phyloP scores from a whole-genome alignment of 2,329 filamentous ascomycete species.

The Paecilomyces sp. region DNA sequence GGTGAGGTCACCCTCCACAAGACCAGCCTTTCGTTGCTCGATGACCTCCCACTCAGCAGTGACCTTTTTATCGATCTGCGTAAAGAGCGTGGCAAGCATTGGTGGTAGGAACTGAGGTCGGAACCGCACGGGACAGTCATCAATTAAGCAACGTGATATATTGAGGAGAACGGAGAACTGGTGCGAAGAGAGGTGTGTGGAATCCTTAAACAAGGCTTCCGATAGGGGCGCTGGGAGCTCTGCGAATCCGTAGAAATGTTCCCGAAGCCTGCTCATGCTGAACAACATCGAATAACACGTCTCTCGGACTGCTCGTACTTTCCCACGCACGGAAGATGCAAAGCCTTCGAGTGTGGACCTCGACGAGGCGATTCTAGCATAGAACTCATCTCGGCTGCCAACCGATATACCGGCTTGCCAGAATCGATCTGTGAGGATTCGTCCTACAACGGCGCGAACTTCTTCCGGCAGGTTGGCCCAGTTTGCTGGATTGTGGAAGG shows the following conservation, averaged over 20 bases:
- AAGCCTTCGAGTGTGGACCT: constrained; percentile 88
- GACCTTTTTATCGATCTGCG: constrained; percentile 81
- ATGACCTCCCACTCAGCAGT: constrained; percentile 79
- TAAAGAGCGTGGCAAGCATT: constrained; percentile 73
- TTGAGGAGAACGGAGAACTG: constrained; percentile 92
- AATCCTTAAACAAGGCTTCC: constrained; percentile 75
- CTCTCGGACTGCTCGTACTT: constrained; percentile 83
- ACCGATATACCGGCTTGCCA: constrained; percentile 98
- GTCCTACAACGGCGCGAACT: constrained; percentile 67
- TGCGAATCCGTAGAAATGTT: constrained; percentile 82
- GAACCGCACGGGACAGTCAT: constrained; percentile 77
- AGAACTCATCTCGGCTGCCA: constrained; percentile 95
- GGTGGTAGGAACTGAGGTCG: constrained; percentile 77
- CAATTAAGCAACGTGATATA: constrained; percentile 78
- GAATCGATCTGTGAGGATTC: constrained; percentile 87
- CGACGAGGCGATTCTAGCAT: constrained; percentile 80
- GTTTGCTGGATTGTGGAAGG: constrained; percentile 78
- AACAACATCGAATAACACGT: constrained; percentile 91
- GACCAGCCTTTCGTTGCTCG: constrained; percentile 49
- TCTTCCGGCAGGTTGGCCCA: constrained; percentile 73
- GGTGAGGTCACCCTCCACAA: constrained; percentile 69
- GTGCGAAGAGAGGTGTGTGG: constrained; percentile 76
- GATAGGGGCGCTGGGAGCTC: constrained; percentile 79
- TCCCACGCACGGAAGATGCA: constrained; percentile 83
- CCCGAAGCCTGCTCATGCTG: constrained; percentile 80